phyloP scores from a whole-genome alignment of 176 grass and related monocot species.

The Triticum turgidum region DNA sequence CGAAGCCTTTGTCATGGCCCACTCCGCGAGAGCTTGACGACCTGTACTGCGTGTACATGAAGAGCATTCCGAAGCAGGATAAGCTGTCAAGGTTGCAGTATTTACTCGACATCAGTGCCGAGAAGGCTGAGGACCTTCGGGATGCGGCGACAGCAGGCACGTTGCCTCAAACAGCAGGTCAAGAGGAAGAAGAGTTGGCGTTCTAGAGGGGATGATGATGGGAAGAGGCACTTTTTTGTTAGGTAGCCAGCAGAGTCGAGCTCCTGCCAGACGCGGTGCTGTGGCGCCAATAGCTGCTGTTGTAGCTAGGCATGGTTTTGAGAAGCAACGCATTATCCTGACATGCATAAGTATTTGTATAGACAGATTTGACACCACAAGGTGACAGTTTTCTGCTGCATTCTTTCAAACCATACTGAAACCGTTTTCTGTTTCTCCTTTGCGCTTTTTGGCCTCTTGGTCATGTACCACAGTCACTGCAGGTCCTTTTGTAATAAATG shows the following conservation, averaged over 20 bases:
- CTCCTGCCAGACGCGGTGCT: constrained; percentile 28
- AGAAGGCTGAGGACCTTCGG: constrained; percentile 56
- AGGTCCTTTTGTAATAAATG: not conserved
- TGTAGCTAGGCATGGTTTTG: constrained; percentile 41
- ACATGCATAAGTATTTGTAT: constrained; percentile 48
- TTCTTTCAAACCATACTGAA: constrained; percentile 32
- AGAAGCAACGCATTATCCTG: constrained; percentile 20
- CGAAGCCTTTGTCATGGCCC: constrained; percentile 63
- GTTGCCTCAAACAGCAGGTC: constrained; percentile 26
- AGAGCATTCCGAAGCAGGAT: constrained; percentile 79
- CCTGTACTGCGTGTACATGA: constrained; percentile 74
- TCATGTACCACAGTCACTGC: constrained; percentile 21
- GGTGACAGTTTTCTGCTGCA: constrained; percentile 18
- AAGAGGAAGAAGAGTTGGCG: constrained; percentile 76
- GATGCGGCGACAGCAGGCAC: constrained; percentile 64
- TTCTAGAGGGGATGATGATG: constrained; percentile 48
- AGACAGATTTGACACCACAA: constrained; percentile 36
- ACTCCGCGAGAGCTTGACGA: constrained; percentile 70
- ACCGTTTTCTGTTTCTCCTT: not conserved
- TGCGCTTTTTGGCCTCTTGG: not conserved
- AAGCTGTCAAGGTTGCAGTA: constrained; percentile 77
- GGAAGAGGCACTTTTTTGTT: constrained; percentile 47
- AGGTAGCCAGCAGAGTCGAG: constrained; percentile 57
- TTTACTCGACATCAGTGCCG: constrained; percentile 63
- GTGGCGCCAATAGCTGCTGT: constrained; percentile 32